Percentiles rank a stretch among this genome's conserved stretches.
phyloP scores from a whole-genome alignment of 2,329 filamentous ascomycete genomes.

The Pseudocercospora cruenta region DNA sequence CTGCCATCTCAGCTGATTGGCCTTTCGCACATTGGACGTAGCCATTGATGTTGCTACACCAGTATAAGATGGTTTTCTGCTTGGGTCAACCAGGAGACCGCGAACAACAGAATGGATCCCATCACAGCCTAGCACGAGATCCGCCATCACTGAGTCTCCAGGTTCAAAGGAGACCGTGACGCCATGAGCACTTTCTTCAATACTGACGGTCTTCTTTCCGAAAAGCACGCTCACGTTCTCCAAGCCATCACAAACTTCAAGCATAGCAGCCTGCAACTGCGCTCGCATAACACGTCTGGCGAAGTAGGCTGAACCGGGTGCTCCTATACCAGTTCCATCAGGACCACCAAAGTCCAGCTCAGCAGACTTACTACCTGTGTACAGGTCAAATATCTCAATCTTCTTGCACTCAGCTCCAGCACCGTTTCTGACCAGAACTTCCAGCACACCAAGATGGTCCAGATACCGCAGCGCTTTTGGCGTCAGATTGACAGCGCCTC shows the following conservation, averaged over 20 bases:
- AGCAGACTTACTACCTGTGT: slow-evolving; percentile 4
- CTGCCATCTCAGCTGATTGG: slow-evolving; percentile 42
- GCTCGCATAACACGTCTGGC: slow-evolving; percentile 9
- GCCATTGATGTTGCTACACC: slow-evolving; percentile 47
- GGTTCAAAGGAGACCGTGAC: slow-evolving; percentile 56
- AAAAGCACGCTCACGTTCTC: slow-evolving; percentile 40
- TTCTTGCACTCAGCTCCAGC: slow-evolving; percentile 10
- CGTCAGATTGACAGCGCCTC: slow-evolving; percentile 21
- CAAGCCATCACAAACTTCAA: slow-evolving; percentile 4
- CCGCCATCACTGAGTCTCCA: slow-evolving; percentile 45
- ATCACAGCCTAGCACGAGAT: slow-evolving; percentile 60
- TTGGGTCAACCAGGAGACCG: slow-evolving; percentile 49
- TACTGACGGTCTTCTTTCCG: slow-evolving; percentile 45
- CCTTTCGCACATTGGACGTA: slow-evolving; percentile 33
- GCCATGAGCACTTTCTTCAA: slow-evolving; percentile 26
- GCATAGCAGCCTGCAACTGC: slow-evolving; percentile 9
- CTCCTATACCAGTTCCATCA: slow-evolving; percentile 14
- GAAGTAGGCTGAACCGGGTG: slow-evolving; percentile 5
- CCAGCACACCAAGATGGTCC: slow-evolving; percentile 17
- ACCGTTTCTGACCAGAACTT: neutral
- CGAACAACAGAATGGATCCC: slow-evolving; percentile 64
- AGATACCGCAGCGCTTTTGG: slow-evolving; percentile 21
- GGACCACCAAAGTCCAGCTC: slow-evolving; percentile 15
- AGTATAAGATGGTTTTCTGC: slow-evolving; percentile 42
- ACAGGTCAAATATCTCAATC: slow-evolving; percentile 13